phyloP scores from a whole-genome alignment of 208 protist genomes.

The Acanthamoeba triangularis region DNA sequence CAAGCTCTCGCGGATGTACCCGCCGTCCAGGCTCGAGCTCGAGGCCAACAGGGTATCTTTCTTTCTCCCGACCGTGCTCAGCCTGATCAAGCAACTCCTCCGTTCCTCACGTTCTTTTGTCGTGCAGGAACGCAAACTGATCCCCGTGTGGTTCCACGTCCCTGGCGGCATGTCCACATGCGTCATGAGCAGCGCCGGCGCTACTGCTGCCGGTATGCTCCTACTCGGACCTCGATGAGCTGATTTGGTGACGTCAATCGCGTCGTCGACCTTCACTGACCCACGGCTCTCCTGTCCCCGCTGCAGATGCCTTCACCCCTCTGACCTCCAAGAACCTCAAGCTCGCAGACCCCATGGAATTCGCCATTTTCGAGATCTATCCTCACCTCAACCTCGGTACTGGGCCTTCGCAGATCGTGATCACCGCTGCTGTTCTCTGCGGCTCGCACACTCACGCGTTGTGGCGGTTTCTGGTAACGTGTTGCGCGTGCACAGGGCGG shows the following conservation, averaged over 20 bases:
- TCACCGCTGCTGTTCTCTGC: background rate
- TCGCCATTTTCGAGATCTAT: conserved; percentile 57
- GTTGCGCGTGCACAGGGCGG: background rate
- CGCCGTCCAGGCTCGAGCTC: background rate
- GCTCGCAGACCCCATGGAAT: conserved; percentile 29
- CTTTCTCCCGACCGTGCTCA: too few species aligned
- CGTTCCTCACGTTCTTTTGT: background rate
- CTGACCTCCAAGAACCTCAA: background rate
- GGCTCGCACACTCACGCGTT: background rate
- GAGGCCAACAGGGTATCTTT: background rate
- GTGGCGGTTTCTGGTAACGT: background rate
- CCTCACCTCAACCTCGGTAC: conserved; percentile 30
- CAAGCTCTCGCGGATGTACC: background rate
- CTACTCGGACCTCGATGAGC: background rate
- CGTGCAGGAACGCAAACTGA: background rate
- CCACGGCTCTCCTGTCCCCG: background rate
- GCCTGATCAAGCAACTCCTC: background rate
- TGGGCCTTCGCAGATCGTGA: background rate
- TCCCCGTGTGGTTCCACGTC: conserved; percentile 4
- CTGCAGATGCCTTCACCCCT: background rate
- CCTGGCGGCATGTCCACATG: background rate
- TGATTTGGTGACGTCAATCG: too few species aligned
- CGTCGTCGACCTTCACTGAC: background rate
- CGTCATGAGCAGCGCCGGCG: background rate
- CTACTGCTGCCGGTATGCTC: background rate